A percentile compares a stretch with the other conserved stretches of the same genome.
These are phyloP conservation scores for Debaryomyces tyrocola DNA, from an alignment of 805 yeast genomes.

Conservation along the genomic window DNA sequence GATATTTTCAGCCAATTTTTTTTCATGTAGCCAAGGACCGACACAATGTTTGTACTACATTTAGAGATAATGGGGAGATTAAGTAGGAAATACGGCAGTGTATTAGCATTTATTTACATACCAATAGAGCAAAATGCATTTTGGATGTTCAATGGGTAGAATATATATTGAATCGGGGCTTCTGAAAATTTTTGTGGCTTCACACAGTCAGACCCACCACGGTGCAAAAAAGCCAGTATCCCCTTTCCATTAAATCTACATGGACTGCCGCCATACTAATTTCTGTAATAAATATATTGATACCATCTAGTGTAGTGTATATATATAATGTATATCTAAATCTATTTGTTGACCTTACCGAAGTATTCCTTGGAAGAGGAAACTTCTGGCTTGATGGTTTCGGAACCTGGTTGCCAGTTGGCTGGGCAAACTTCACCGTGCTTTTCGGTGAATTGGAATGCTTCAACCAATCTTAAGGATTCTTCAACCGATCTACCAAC, in stretches of 20 bases:
- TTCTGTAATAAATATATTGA: conserved; percentile 56
- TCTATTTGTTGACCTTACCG: conserved; percentile 72
- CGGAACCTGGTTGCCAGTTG: conserved; percentile 91
- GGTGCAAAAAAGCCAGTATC: too few relatives aligned
- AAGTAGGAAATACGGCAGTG: too few relatives aligned
- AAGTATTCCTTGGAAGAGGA: conserved; percentile 89
- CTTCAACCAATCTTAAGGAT: conserved; percentile 95
- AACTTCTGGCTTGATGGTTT: conserved; percentile 76
- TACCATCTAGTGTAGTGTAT: conserved; percentile 44
- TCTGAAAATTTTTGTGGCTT: too few relatives aligned
- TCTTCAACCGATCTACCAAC: conserved; percentile 99
- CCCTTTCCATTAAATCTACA: too few relatives aligned
- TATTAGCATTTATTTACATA: too few relatives aligned
- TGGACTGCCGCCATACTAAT: conserved; percentile 36
- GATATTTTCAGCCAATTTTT: background rate
- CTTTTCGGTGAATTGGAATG: conserved; percentile 99
- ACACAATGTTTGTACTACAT: too few relatives aligned
- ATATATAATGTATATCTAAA: conserved; percentile 46
- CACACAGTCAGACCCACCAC: too few relatives aligned
- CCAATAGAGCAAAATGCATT: too few relatives aligned
- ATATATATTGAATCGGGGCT: too few relatives aligned
- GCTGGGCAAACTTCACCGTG: conserved; percentile 99
- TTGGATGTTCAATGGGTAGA: too few relatives aligned
- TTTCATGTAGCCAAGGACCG: too few relatives aligned
- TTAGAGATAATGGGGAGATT: too few relatives aligned